These are phyloP conservation scores for Xylaria digitata DNA, from an alignment of 2,329 filamentous ascomycete genomes.

Conservation along the genomic window DNA sequence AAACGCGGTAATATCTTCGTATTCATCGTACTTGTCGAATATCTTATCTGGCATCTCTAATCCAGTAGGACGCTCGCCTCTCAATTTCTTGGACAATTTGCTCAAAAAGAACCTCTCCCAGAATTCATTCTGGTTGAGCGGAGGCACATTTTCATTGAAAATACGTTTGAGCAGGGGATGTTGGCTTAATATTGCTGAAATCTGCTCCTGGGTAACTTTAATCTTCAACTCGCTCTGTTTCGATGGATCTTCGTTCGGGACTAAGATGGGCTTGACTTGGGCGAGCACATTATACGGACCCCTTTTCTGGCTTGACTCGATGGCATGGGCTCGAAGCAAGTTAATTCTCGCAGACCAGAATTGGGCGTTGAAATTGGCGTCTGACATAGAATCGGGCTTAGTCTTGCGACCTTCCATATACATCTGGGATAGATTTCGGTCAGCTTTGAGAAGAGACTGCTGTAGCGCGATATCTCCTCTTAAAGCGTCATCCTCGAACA, in stretches of 20 bases:
- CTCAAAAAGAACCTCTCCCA: slow-evolving; percentile 96
- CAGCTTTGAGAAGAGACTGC: slow-evolving; percentile 86
- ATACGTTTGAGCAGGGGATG: slow-evolving; percentile 90
- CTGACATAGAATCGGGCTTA: slow-evolving; percentile 85
- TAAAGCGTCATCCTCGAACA: slow-evolving; percentile 85
- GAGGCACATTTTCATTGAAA: slow-evolving; percentile 93
- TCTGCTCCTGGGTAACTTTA: slow-evolving; percentile 90
- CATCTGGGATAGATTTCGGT: slow-evolving; percentile 79
- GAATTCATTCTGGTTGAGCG: slow-evolving; percentile 81
- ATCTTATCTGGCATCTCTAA: slow-evolving; percentile 80
- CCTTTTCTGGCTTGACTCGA: slow-evolving; percentile 85
- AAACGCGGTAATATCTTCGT: slow-evolving; percentile 70
- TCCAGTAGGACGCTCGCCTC: slow-evolving; percentile 86
- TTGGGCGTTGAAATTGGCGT: slow-evolving; percentile 85
- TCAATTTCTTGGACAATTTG: slow-evolving; percentile 87
- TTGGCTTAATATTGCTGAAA: slow-evolving; percentile 91
- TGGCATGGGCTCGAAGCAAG: slow-evolving; percentile 87
- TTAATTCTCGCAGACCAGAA: slow-evolving; percentile 95
- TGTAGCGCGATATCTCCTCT: slow-evolving; percentile 85
- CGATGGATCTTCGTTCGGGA: slow-evolving; percentile 53
- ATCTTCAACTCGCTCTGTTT: slow-evolving; percentile 74
- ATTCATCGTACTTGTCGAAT: slow-evolving; percentile 86
- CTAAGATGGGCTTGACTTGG: slow-evolving; percentile 83
- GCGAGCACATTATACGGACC: slow-evolving; percentile 95
- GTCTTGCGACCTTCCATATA: slow-evolving; percentile 86